Evolutionary conservation across 2,329 filamentous ascomycete genomes (phyloP), one percentile per base, ranked within the genome.

Genomic region (Stagonosporopsis vannaccii): DNA sequence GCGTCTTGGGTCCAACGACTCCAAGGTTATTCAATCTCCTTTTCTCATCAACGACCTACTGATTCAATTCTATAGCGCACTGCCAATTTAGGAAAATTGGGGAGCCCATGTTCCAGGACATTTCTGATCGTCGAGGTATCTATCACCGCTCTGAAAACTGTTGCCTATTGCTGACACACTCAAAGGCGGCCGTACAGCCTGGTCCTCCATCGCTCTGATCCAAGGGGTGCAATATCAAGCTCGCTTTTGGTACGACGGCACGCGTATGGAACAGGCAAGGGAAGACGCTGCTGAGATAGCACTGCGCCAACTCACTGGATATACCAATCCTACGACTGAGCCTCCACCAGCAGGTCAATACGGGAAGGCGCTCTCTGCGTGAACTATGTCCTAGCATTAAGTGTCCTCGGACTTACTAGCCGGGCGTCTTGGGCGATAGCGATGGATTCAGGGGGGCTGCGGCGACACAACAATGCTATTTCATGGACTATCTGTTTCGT

Each of bases 201-300:
- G 75, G 75, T 70, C 68, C 20, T 70, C 68, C 46, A 58, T 71
- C 35, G 69, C 67, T 13, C 45, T 60, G 11, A 55, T 75, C 46
- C 66, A 69, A n/a, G 67, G 66, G 26, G 56, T 30, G 13, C 59
- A 62, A 1, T 72, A 70, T 41, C 55, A 63, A 6, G 75, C 75
- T 4, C 66, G 68, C n/a, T 77, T 70, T 57, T 76, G 70, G 70
- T 77, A 77, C 59, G 73, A 76, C 49, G 71, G 72, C 7, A 55
- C 58, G 13, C 72, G 68, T 41, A 58, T 71, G 17, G 65, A 67
- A 12, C 70, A 75, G 52, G 73, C 75, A 7, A 69, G 71, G 37
- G 72, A 77, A 46, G 75, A 77, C 46, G 70, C 71, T 44, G 73
- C 74, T 5, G 74, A 76, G 41, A 59, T 72, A 2, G 72, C 71